Evolutionary conservation across 2,329 filamentous ascomycete species (phyloP).

Genomic region (Furcasterigmium sp.): DNA sequence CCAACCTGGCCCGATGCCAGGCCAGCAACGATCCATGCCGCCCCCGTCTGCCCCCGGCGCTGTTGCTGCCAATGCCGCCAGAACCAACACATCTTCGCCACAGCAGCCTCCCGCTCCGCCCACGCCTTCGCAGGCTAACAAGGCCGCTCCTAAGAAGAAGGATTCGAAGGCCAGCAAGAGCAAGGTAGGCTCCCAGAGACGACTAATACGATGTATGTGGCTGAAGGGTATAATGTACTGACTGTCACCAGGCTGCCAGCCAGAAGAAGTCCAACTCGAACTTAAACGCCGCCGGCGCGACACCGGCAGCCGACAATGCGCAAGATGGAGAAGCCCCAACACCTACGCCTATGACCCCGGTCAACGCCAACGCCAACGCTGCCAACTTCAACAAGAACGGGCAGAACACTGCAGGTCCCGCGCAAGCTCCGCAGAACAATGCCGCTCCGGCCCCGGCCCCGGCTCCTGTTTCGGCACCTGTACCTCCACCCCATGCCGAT

Average conservation of each 20-base stretch:
- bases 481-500: slow-evolving; percentile 35
- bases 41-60: slow-evolving; percentile 57
- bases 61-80: slow-evolving; percentile 42
- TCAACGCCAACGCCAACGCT: slow-evolving; percentile 28
- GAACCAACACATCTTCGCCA: slow-evolving; percentile 53
- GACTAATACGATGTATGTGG: too few relatives aligned
- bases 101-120: slow-evolving; percentile 65
- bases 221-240: neutral
- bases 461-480: slow-evolving; percentile 13
- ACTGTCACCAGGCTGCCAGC: slow-evolving; percentile 37
- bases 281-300: slow-evolving; percentile 42
- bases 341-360: slow-evolving; percentile 60
- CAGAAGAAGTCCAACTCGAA: slow-evolving; percentile 60
- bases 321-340: slow-evolving; percentile 54
- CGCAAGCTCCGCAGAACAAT: slow-evolving; percentile 37
- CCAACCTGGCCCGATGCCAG: slow-evolving; percentile 30
- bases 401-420: slow-evolving; percentile 31
- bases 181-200: too few relatives aligned
- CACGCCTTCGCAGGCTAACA: slow-evolving; percentile 68
- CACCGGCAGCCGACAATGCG: slow-evolving; percentile 50
- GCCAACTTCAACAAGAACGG: slow-evolving; percentile 43
- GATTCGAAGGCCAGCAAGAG: slow-evolving; percentile 57
- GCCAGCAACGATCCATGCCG: slow-evolving; percentile 61
- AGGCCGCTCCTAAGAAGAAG: slow-evolving; percentile 75
- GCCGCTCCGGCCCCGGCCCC: slow-evolving; percentile 32